A percentile compares a stretch with the other conserved stretches of the same genome.
Conservation (phyloP, 2,329 filamentous ascomycete genomes). For the Cladophialophora exuberans region DNA sequence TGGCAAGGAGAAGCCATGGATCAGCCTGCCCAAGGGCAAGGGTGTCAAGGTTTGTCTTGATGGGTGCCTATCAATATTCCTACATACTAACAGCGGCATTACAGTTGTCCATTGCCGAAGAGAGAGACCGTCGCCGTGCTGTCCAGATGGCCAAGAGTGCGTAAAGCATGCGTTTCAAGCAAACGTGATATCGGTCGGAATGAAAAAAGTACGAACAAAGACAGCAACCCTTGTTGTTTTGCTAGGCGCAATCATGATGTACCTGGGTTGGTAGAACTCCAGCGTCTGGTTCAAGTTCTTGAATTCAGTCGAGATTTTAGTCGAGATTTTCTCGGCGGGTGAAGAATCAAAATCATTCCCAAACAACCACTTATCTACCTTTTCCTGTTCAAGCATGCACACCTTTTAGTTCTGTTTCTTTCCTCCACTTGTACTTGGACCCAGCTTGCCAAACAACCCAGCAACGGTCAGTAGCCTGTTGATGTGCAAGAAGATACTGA, state of each 20-base stretch:
- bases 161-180: too few species aligned
- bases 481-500: constrained; percentile 63
- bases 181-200: too few species aligned
- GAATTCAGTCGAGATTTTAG: too few species aligned
- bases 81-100: constrained; percentile 26
- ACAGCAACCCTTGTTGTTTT: too few species aligned
- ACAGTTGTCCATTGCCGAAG: constrained; percentile 92
- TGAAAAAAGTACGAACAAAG: too few species aligned
- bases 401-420: constrained; percentile 17
- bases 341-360: too few species aligned
- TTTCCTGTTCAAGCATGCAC: neutral
- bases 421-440: constrained; percentile 7
- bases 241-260: too few species aligned
- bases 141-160: constrained; percentile 36
- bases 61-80: neutral
- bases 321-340: too few species aligned
- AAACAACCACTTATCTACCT: neutral
- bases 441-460: constrained; percentile 59
- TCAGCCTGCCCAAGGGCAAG: constrained; percentile 99
- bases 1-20: constrained; percentile 97
- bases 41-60: constrained; percentile 76
- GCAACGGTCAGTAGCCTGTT: constrained; percentile 62
- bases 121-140: constrained; percentile 96
- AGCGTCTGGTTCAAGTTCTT: too few species aligned
- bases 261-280: too few species aligned